Evolutionary conservation across 108 stramenopile species (phyloP), one percentile per base, ranked within the genome.

Genomic region (Aurantiochytrium sp.): DNA sequence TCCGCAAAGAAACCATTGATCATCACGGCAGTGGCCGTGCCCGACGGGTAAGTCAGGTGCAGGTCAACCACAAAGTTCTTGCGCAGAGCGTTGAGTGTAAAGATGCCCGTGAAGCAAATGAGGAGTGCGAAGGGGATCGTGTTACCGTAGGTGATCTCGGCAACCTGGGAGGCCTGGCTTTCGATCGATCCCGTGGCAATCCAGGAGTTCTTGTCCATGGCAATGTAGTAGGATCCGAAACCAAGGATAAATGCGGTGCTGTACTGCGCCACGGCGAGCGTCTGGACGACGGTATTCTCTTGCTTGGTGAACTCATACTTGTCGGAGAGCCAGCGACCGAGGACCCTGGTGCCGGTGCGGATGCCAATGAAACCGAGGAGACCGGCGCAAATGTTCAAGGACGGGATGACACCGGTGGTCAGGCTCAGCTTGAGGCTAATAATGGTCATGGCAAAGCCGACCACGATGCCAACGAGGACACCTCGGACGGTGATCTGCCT

Each of bases 221-320:
- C 76, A 83, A 83, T 83, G 51, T 83, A 83, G 76, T 83, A 83
- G 76, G 76, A 83, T 19, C 76, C 76, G 49, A 83, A 83, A 47
- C 76, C 76, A 12, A 83, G 51, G 76, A 83, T 83, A 12, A 47
- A 83, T 6, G 76, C 76, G 6, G 49, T 53, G 18, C 18, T 12
- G 76, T 83, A 83, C 51, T 53, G 76, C 8, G 76, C 76, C 45
- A 83, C 76, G 19, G 76, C 76, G 16, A 83, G 51, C 14, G 76
- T 83, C 51, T 83, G 76, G 23, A 83, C 49, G 49, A 83, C 76
- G 49, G 76, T 83, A 45, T 83, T 83, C 76, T 83, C 76, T 45
- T 83, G 76, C 51, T 53, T 47, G n/a, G 76, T 83, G 51, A 83
- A 83, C 28, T 47, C 51, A 28, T 28, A 83, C 10, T 14, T 53